These are phyloP conservation scores for Lactarius psammicola DNA, from an alignment of 768 basidiomycete species.

Conservation along the genomic window DNA sequence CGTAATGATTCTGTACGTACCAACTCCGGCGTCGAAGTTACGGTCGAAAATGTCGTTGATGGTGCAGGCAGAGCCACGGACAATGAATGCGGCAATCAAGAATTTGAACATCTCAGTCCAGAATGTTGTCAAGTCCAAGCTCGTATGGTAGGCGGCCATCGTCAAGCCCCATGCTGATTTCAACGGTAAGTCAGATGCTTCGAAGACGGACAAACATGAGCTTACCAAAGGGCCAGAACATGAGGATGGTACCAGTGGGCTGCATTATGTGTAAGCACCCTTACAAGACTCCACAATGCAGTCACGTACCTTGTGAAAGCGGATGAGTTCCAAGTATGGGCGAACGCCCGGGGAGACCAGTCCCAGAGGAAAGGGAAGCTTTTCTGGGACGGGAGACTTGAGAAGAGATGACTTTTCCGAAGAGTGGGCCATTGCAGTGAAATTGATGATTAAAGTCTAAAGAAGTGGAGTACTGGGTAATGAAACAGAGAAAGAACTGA, in stretches of 20 bases:
- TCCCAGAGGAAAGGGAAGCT: constrained; percentile 29
- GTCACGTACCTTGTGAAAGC: constrained; percentile 22
- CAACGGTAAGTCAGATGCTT: not conserved
- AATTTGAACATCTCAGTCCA: constrained; percentile 20
- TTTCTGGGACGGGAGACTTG: constrained; percentile 18
- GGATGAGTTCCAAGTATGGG: constrained; percentile 29
- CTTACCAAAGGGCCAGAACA: constrained; percentile 22
- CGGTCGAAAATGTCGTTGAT: constrained; percentile 34
- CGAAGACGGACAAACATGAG: not conserved
- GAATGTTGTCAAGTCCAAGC: constrained; percentile 21
- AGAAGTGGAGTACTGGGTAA: not conserved
- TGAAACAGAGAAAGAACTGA: not conserved
- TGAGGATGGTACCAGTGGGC: constrained; percentile 28
- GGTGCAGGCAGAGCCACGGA: constrained; percentile 32
- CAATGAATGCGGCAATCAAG: constrained; percentile 17
- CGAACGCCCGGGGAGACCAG: constrained; percentile 26
- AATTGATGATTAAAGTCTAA: constrained; percentile 2
- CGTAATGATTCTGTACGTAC: constrained; percentile 28
- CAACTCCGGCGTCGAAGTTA: constrained; percentile 39
- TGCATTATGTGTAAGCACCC: constrained; percentile 1
- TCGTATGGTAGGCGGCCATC: constrained; percentile 27
- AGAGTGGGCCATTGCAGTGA: constrained; percentile 6
- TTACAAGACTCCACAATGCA: not conserved
- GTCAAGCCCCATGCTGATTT: constrained; percentile 30
- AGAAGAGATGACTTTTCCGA: constrained; percentile 18